Base-by-base conservation (phyloP, 768 basidiomycete species). In the Coprinellus micaceus region DNA sequence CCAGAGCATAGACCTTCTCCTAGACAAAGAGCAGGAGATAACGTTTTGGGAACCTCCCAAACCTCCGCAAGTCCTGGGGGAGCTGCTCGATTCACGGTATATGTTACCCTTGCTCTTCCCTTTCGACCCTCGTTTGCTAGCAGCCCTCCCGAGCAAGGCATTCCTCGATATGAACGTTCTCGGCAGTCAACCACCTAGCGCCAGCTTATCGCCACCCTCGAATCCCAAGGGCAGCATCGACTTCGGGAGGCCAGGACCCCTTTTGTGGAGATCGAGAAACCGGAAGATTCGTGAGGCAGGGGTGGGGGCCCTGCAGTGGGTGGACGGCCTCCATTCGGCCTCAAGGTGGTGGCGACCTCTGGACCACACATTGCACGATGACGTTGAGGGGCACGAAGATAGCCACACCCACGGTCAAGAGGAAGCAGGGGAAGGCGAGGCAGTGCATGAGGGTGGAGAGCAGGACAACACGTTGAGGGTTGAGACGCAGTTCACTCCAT, bases 51-150 rank as follows among this genome's bases (percentile, higher is more conserved):
- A 86, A 54, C 91, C 94, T 13, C 77, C 83, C 0, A 82, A 81
- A 52, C 82, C 91, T 19, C 88, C 92, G 0, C 89, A 90, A 64
- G 86, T 86, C 24, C 80, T 94, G 1, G 94, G 94, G 28, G 97
- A 99, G 68, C 73, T 98, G 24, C 76, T 98, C 60, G 94, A 99
- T 69, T 94, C 91, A 24, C 82, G 94, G 60, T 84, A 89, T 68
- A 98, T 98, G 94, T 81, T 98, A 22, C 93, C 92, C 1, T 76
- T 96, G 47, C 77, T 84, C 21, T 84, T 97, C 48, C 95, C 95
- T 6, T 84, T 86, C 19, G 86, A 93, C 67, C 86, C 88, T 29
- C 83, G 84, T 37, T 77, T 91, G 68, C 76, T 95, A 7, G 85
- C 89, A 19, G 89, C 88, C 5, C 71, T 81, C 2, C 86, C 90